Base-by-base conservation (phyloP, 2,329 filamentous ascomycete species). In the Fusarium sp. region DNA sequence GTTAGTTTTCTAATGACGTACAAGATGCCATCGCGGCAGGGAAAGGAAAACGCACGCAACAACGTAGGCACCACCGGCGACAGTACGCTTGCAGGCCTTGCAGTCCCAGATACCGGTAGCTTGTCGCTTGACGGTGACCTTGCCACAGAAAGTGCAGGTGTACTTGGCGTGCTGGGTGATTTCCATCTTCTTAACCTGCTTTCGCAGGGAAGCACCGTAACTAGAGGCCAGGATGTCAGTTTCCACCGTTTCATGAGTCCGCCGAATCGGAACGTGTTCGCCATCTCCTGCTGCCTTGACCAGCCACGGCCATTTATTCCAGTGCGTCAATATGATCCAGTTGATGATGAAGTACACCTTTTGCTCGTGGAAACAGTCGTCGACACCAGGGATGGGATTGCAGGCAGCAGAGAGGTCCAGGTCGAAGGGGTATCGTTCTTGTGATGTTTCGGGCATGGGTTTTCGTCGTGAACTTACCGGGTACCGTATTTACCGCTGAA, bases 181-280 rank as follows among this genome's bases (percentile, higher is more conserved):
- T 90, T 98, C 95, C 90, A 97, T 97, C 91, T 97, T 97, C 92
- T 98, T 98, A 78, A 80, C 78, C 75, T 80, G 93, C 88, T 98
- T 98, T 84, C 93, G 92, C 83, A 98, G 92, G 77, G 95, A 98
- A 79, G 95, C 94, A 93, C 94, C 95, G 83, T 96, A 96, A 88
- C 92, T 94, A 73, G 62, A 64, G 36, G 23, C 25, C 37, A 37
- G n/a, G 11, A 31, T 25, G 59, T 73, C 68, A 75, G 74, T 72
- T 67, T 59, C 23, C 23, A 44, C 48, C n/a, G 25, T 42, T n/a
- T 33, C 27, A n/a, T 23, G 37, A 38, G 46, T 27, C 13, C 56
- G 39, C 47, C 57, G 36, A 44, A 37, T 35, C 36, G 33, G 25
- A 39, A 46, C 47, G 36, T 53, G 21, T 44, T 54, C 32, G 17